Percentiles rank a stretch among this genome's conserved stretches.
phyloP scores from a whole-genome alignment of 169 alveolate species.

The Plasmodium gallinaceum region DNA sequence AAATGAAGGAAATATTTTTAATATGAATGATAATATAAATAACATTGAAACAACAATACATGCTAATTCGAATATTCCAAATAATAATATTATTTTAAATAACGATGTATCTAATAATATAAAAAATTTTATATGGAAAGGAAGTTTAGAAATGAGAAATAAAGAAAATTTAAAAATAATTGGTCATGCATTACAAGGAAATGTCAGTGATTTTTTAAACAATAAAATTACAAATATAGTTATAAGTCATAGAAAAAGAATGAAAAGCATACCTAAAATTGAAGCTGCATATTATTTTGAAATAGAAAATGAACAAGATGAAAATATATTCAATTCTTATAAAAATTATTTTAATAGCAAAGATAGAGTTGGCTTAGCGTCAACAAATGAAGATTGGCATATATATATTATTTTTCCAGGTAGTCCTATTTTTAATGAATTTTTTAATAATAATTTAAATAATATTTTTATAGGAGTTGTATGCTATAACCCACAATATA shows the following conservation, averaged over 20 bases:
- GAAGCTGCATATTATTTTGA: slow-evolving; percentile 70
- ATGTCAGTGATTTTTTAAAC: slow-evolving; percentile 27
- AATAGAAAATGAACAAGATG: slow-evolving; percentile 51
- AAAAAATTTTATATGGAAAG: slow-evolving; percentile 49
- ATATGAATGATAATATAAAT: neutral
- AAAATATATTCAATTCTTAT: slow-evolving; percentile 49
- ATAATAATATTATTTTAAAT: slow-evolving; percentile 4
- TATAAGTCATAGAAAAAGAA: slow-evolving; percentile 71
- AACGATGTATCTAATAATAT: slow-evolving; percentile 3
- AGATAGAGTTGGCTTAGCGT: slow-evolving; percentile 74
- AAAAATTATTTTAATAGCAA: slow-evolving; percentile 73
- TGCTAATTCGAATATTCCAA: neutral
- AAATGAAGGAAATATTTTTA: neutral
- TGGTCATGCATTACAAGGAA: slow-evolving; percentile 54
- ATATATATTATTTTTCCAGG: slow-evolving; percentile 72
- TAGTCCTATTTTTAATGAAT: slow-evolving; percentile 45
- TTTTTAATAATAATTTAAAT: slow-evolving; percentile 23
- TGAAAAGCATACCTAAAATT: slow-evolving; percentile 50
- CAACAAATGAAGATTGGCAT: slow-evolving; percentile 69
- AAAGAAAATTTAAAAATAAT: slow-evolving; percentile 39
- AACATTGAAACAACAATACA: slow-evolving; percentile 3
- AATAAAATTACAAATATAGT: slow-evolving; percentile 19
- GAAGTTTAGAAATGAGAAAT: slow-evolving; percentile 60
- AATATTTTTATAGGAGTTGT: slow-evolving; percentile 59
- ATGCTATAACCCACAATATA: slow-evolving; percentile 46